Evolutionary conservation across 2,329 filamentous ascomycete genomes (phyloP), one percentile per base, ranked within the genome.

Genomic region (Sporothrix variecibatus): DNA sequence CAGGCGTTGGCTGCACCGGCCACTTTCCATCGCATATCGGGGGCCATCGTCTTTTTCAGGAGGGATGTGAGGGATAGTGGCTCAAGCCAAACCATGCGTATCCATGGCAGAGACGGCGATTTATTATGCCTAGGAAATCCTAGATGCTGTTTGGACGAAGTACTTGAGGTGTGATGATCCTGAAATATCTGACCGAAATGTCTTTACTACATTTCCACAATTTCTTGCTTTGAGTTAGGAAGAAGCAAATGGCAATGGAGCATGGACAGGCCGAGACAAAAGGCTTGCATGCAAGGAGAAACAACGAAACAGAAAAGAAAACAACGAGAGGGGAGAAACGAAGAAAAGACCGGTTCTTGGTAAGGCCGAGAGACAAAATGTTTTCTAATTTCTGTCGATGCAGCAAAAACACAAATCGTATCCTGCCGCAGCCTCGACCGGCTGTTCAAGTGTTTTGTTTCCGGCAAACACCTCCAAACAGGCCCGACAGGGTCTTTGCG

Each of bases 361-460:
- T 23, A 43, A 65, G 15, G 6, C 62, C 62, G 62, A 67, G 38
- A 31, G 43, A 68, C 15, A 51, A 28, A 34, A 20, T 1, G 4
- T 17, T 51, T 34, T 20, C 26, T 17, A 68, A 46, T 51, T 68
- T 15, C 23, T 17, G 40, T 51, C 20, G 40, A 49, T 68, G 17
- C 31, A 70, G 2, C 67, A 56, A 31, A 17, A 28, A 12, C 58
- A 62, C 58, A 62, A 70, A 56, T 40, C 46, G 49, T 31, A 70
- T 53, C 67, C 3, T 12, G 40, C 58, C 40, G 23, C 53, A 34
- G 70, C 12, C 34, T 72, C 70, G 15, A 12, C 56, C 56, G 70
- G 70, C 70, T 72, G 70, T 72, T 72, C 64, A 40, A 51, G 26
- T 34, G 53, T 62, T 51, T 51, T 60, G 70, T 72, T 72, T 72